Base-by-base conservation (phyloP, 2,329 filamentous ascomycete genomes). In the Dothidotthia symphoricarpi region DNA sequence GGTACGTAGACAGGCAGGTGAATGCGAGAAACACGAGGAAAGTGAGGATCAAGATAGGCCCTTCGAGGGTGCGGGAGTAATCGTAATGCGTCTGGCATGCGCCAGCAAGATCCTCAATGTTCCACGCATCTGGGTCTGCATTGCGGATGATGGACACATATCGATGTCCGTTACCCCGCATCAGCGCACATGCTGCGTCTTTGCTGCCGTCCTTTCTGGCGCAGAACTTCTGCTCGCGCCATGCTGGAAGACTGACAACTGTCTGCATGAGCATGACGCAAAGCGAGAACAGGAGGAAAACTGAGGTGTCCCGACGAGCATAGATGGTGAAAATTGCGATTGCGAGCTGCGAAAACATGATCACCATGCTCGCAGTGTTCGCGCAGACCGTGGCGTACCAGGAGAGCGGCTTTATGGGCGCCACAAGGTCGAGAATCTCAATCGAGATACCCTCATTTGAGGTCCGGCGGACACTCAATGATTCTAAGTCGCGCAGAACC, bases 121-220 rank as follows among this genome's bases (percentile, higher is more conserved):
- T 24, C 14, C 35, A 15, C 7, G 32, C 19, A 3, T 33, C 12
- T n/a, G 24, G 4, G 17, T 31, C n/a, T 12, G 12, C 8, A 17
- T 37, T 34, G 6, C 28, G 27, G 16, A 42, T 37, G 14, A 42
- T 24, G 24, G 36, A 37, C 15, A 42, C 28, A 15, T 42, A 34
- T n/a, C 29, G 33, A 19, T 37, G 24, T 16, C 34, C 39, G n/a
- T 24, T 32, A 4, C 34, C 34, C 8, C 34, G 39, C 33, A 34
- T 32, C n/a, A 42, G 13, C 8, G 34, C 34, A 15, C 36, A 42
- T 14, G 28, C 32, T 7, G 17, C 19, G 9, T 24, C n/a, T 25
- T 34, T 16, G 12, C 17, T 17, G 12, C 26, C 33, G 12, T 42
- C 16, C n/a, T 15, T 11, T 10, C 29, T 16, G 9, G 17, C 28